Percentiles rank a stretch among this genome's conserved stretches.
phyloP scores from a whole-genome alignment of 495 filamentous ascomycete genomes.

The Tuber brumale region DNA sequence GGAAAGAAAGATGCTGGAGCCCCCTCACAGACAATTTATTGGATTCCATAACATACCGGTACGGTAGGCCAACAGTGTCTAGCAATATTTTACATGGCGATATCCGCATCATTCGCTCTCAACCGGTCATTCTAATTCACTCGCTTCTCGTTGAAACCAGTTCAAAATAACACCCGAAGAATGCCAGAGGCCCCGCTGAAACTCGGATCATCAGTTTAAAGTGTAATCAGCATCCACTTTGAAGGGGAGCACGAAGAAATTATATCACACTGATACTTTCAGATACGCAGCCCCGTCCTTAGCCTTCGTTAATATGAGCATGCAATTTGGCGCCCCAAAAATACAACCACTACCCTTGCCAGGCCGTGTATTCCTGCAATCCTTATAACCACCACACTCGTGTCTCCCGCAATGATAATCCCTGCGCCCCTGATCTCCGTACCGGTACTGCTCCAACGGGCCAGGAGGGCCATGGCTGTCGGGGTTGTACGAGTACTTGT shows the following conservation, averaged over 20 bases:
- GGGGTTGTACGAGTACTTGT: constrained; percentile 47
- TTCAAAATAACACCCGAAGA: not conserved
- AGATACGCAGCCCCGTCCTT: not conserved
- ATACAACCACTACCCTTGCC: not conserved
- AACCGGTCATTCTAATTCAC: not conserved
- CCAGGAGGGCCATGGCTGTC: constrained; percentile 14
- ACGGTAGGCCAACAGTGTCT: not conserved
- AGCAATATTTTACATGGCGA: not conserved
- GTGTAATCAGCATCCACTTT: not conserved
- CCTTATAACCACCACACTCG: not conserved
- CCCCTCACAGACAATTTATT: not conserved
- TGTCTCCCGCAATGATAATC: not conserved
- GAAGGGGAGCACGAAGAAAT: not conserved
- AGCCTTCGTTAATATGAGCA: not conserved
- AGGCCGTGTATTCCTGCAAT: not conserved
- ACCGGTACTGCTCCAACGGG: not conserved
- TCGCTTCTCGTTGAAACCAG: not conserved
- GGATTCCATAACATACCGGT: not conserved
- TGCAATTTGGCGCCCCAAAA: not conserved
- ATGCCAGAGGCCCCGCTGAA: not conserved
- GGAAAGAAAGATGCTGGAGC: not conserved
- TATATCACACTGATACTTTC: not conserved
- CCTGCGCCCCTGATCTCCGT: not conserved
- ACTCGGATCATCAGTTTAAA: not conserved
- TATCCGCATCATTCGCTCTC: not conserved